Evolutionary conservation across 495 filamentous ascomycete species (phyloP), one percentile per base, ranked within the genome.

Genomic region (Daldinia concentrica): DNA sequence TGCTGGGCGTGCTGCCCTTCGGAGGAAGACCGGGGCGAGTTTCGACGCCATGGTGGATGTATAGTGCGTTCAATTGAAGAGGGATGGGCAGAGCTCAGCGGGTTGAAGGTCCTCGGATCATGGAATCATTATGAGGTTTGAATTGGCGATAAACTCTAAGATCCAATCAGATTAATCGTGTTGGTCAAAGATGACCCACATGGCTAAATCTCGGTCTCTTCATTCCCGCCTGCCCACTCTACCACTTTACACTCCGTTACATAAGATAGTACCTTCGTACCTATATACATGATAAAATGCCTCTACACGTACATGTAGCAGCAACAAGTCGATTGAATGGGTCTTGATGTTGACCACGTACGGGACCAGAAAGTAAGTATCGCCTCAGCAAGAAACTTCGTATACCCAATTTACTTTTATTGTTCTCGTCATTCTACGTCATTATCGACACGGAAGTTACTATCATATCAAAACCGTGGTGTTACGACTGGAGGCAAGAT

Each of bases 11-110:
- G 85, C 71, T 69, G 79, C 81, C n/a, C 82, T 81, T 72, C 84
- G 79, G 76, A 86, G 70, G 71, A 90, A 70, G 66, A 84, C 78
- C 50, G 89, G 87, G 62, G 90, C 82, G 74, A 92, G 79, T 80
- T 90, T 92, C 76, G 90, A 92, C 81, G 91, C 90, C 91, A 94
- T 94, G 79, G 80, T 80, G 74, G 75, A 57, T 74, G 29, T 68
- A 79, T 72, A 59, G 71, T 63, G 66, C 26, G 69, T 72, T 72
- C 75, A 79, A 77, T 72, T 71, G 68, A 57, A 14, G 50, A 63
- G 24, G 64, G 30, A 64, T 64, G 45, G 45, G 50, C 22, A 60
- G 66, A 58, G 58, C 63, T 71, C 27, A 45, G 68, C 56, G 51
- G 41, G 55, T 64, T 65, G 22, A 56, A 34, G 27, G 32, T 39